Evolutionary conservation across 2,329 filamentous ascomycete genomes (phyloP), one percentile per base, ranked within the genome.

Genomic region (Elsinoe arachidis): DNA sequence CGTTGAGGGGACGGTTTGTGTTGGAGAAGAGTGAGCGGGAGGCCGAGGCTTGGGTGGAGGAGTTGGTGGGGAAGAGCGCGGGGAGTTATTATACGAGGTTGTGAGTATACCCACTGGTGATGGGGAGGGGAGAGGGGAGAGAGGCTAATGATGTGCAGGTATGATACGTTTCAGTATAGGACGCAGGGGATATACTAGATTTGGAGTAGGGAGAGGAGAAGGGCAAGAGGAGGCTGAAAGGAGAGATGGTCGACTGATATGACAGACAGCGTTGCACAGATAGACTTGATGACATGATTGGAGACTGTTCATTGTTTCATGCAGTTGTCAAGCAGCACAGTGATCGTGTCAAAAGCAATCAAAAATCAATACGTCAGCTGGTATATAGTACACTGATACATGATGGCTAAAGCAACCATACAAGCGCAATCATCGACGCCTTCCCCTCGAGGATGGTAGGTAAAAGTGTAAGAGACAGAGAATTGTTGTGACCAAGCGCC

Each of bases 1-100:
- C 82, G 44, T 73, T 93, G 61, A 76, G 87, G 34, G 85, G 87
- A 64, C 79, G 88, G 30, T 90, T 93, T 69, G 88, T 91, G 75
- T 75, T 92, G 59, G 88, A 93, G 69, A 78, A 92, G 63, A 91
- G 87, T 64, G 86, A 86, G 55, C 86, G 91, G 62, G 88, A 91
- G 68, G 88, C 88, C 3, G 86, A 90, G 70, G 80, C 80, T 43
- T 92, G 88, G 74, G 88, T 93, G 15, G 88, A 93, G 68, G 88
- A 91, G 68, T 73, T 93, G 66, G 81, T 93, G 44, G 83, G 77
- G 61, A 93, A 93, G 78, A 89, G 87, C 62, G 80, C 88, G 64
- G 88, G 88, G 61, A 92, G 88, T 71, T 93, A 93, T 73, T 92
- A 91, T 70, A 92, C 88, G 68, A 82, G 88, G 75, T 80, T 91